Conservation (phyloP, 2,329 filamentous ascomycete species). For the Graphilbum fragrans region DNA sequence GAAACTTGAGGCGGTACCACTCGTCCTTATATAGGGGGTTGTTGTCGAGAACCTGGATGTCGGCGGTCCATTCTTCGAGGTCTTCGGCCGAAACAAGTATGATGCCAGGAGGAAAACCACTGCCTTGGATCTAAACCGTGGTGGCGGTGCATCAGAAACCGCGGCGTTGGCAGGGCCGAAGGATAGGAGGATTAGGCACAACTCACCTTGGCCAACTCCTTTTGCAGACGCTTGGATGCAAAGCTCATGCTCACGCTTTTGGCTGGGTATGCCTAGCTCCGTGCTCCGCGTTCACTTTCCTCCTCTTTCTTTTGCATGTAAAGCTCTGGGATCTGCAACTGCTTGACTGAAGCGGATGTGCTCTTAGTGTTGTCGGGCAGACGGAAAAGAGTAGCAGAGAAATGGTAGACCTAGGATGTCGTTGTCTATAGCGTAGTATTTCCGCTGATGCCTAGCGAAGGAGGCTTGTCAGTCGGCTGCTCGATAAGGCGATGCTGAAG, state of each 20-base stretch:
- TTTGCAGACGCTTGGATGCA: conserved; percentile 44
- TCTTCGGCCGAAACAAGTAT: conserved; percentile 69
- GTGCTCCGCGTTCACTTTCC: too few relatives aligned
- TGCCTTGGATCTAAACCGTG: conserved; percentile 34
- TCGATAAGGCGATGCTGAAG: too few relatives aligned
- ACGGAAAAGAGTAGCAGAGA: too few relatives aligned
- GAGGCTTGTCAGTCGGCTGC: too few relatives aligned
- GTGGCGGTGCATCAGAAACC: neutral
- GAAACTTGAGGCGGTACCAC: conserved; percentile 76
- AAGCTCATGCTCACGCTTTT: conserved; percentile 22
- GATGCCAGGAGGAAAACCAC: conserved; percentile 55
- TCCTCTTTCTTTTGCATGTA: too few relatives aligned
- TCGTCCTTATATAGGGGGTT: conserved; percentile 81
- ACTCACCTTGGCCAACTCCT: conserved; percentile 45
- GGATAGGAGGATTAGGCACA: neutral
- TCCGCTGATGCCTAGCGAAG: too few relatives aligned
- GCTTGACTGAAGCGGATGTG: too few relatives aligned
- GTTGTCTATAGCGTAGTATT: too few relatives aligned
- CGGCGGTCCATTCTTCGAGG: conserved; percentile 82
- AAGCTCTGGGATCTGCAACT: too few relatives aligned
- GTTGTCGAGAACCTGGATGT: conserved; percentile 78
- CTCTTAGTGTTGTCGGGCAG: too few relatives aligned
- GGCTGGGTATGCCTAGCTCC: neutral
- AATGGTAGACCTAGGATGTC: too few relatives aligned
- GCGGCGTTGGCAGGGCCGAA: neutral